Evolutionary conservation across 495 filamentous ascomycete species (phyloP).

Genomic region (Xylaria curta): DNA sequence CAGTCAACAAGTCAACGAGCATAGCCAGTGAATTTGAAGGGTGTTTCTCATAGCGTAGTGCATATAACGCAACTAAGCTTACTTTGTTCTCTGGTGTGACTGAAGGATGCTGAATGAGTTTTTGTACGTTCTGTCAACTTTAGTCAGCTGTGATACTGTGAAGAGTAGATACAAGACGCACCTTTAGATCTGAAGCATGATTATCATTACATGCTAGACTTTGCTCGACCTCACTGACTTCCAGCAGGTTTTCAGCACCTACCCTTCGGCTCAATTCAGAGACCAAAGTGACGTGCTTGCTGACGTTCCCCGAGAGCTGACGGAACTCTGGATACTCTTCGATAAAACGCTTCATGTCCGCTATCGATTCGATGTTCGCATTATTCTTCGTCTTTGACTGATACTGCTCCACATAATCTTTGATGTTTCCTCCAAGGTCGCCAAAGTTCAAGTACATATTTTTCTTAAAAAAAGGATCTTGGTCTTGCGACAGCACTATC

Average conservation of each 20-base stretch:
- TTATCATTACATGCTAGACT: constrained; percentile 97
- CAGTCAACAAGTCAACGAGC: constrained; percentile 82
- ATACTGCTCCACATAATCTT: constrained; percentile 98
- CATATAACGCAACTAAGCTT: constrained; percentile 87
- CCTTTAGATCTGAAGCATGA: constrained; percentile 84
- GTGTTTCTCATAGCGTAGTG: constrained; percentile 87
- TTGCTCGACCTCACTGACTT: constrained; percentile 96
- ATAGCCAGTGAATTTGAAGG: constrained; percentile 79
- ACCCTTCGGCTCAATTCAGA: constrained; percentile 90
- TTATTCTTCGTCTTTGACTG: constrained; percentile 92
- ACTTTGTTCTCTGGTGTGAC: constrained; percentile 82
- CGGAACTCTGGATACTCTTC: constrained; percentile 98
- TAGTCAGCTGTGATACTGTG: neutral
- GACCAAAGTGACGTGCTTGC: constrained; percentile 96
- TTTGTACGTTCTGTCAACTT: constrained; percentile 73
- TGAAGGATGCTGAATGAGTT: constrained; percentile 74
- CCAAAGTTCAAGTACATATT: constrained; percentile 99
- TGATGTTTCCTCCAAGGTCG: constrained; percentile 95
- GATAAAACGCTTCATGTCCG: constrained; percentile 98
- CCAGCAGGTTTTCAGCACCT: constrained; percentile 80
- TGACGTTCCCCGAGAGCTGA: constrained; percentile 95
- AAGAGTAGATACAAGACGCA: constrained; percentile 43
- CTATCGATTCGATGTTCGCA: constrained; percentile 93
- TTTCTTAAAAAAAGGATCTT: constrained; percentile 99
- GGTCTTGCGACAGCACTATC: constrained; percentile 94